Base-by-base conservation (phyloP, 2,329 filamentous ascomycete genomes). In the Thielaviopsis euricoi region DNA sequence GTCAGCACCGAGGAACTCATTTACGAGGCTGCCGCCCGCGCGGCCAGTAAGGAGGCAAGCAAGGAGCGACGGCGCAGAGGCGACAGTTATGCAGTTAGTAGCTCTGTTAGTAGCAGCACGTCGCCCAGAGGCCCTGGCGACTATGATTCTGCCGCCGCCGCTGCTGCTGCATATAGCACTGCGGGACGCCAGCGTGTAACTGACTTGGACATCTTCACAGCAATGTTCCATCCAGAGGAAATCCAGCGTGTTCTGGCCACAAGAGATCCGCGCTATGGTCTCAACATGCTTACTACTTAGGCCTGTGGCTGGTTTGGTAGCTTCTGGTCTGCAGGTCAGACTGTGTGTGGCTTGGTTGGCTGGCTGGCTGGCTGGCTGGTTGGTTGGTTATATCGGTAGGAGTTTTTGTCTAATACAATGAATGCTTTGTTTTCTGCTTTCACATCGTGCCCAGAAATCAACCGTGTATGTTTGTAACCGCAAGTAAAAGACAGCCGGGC, bases 151-250 rank as follows among this genome's bases (percentile, higher is more conserved):
- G 66, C 63, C 62, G 70, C 29, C 56, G 60, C 3, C 50, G 60
- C n/a, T 57, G 58, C 40, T 60, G 60, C 48, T 25, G 49, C 22
- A n/a, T 33, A 29, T 21, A 21, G 22, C 22, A 33, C 19, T 12
- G 13, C 25, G 13, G 13, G 53, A 15, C 10, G n/a, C n/a, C 40
- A 53, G 52, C 43, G 29, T 2, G 22, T 55, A 50, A 70, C 64
- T 29, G 79, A 82, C 67, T 71, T 74, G 58, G 70, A 75, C 23
- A 76, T 81, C 57, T 83, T 82, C 62, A 67, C 71, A 58, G 69
- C 71, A 13, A 72, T 80, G 49, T 83, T 83, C 62, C 70, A 73
- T 61, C 63, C 68, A 33, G 66, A 64, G 6, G 77, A 79, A 66
- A 73, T 82, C 61, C 70, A 75, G 58, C 68, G 72, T 56, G 71